Base-by-base conservation (phyloP, 805 yeast genomes). In the Wickerhamomyces bovis region DNA sequence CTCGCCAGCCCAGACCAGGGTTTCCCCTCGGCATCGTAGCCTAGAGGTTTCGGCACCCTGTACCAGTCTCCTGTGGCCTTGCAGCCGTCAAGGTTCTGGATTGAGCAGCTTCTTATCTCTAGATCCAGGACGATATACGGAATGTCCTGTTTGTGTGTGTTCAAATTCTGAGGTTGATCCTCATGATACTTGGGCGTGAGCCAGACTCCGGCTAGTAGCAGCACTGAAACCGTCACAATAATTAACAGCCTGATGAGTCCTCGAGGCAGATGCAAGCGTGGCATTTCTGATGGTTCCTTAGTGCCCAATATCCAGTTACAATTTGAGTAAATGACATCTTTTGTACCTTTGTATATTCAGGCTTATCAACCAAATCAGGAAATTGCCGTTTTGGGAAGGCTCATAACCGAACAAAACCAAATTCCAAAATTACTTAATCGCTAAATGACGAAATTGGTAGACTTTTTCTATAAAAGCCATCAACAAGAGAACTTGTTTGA, bases 41-140 rank as follows among this genome's bases (percentile, higher is more conserved):
- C 42, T 8, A 53, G 23, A 3, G 42, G 42, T 28, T 53, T 53
- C 21, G 50, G 45, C 3, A 53, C 43, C n/a, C 41, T 44, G 23
- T 25, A 43, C 56, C 56, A 53, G 23, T 43, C 43, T 1, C 40
- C 39, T 2, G 42, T 43, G 9, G 41, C 41, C 13, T 30, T 15
- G 23, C 54, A 50, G 6, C 49, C 42, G 1, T 41, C 40, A 6
- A 48, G 21, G 12, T 16, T 33, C 7, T 43, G 13, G 1, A 47
- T 26, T 1, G 49, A 46, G 39, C 56, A 53, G 2, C 44, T 28
- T 10, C 30, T 28, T 2, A 49, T 38, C 20, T 41, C 43, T 8
- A 49, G 25, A 13, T 44, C 38, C 13, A 46, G 41, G 13, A 22
- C 12, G 22, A 21, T 21, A 20, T 21, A 23, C 5, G 41, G 41